Base-by-base conservation (phyloP, 306 rosid genomes). In the Amphicarpaea edgeworthii region DNA sequence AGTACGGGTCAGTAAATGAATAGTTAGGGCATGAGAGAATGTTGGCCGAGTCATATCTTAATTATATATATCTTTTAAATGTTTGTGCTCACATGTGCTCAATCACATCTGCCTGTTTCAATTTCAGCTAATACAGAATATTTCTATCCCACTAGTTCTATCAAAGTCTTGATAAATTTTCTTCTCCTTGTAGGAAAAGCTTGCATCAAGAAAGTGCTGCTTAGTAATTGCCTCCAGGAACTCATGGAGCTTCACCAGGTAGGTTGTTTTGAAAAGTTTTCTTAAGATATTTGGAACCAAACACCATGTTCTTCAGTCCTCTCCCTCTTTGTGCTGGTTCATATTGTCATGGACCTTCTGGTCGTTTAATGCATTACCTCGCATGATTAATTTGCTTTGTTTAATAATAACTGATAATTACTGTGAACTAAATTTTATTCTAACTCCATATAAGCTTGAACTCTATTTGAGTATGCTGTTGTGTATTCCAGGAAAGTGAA, bases 191-290 rank as follows among this genome's bases (percentile, higher is more conserved):
- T 85, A 96, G 99, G 93, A 75, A 96, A 92, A 86, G 98, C 98
- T 17, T 96, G 99, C 87, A 96, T 96, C 83, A 96, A 96, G 91
- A 96, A 96, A 79, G 98, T 96, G 73, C 75, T 96, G 83, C 90
- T 96, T 50, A 96, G 99, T 78, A 96, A 92, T 81, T 96, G 99
- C 79, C 93, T 96, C 75, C 99, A 96, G 89, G 98, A 96, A 87
- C 79, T 96, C 68, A 96, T 96, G 99, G 99, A 96, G 87, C 98
- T 96, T 78, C 99, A 96, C 79, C 99, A 96, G 99, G 99, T 96
- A 85, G 75, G 70, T 77, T 68, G 8, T 71, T 47, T 47, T 45
- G 23, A 47, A 28, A 53, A 24, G 42, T 60, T 77, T 16, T 69
- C 47, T 19, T 43, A 3, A 59, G 70, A 53, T 77, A 68, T 70